Percentiles rank a stretch among this genome's conserved stretches.
Conservation (phyloP, 2,329 filamentous ascomycete species). For the Colletotrichum sp. region DNA sequence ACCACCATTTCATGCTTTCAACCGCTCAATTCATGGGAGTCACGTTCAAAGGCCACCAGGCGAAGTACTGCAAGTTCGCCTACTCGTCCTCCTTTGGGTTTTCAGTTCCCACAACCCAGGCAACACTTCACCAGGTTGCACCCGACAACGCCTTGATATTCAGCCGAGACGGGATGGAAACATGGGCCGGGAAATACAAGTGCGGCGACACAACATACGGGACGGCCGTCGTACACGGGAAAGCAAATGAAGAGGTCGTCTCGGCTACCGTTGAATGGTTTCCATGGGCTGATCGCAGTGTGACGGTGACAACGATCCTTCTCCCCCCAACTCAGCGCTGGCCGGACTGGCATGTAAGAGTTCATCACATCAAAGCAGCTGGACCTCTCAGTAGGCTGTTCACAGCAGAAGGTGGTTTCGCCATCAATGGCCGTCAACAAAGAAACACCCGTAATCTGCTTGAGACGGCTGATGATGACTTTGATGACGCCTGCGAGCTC, state of each 20-base stretch:
- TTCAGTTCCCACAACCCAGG: conserved; percentile 31
- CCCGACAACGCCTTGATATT: background rate
- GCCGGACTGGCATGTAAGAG: background rate
- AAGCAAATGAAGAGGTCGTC: background rate
- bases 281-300: background rate
- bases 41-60: conserved; percentile 41
- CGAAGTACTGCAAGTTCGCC: conserved; percentile 52
- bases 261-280: background rate
- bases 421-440: background rate
- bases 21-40: conserved; percentile 39
- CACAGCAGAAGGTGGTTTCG: background rate
- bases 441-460: background rate
- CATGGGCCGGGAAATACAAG: background rate
- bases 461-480: background rate
- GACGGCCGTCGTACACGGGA: background rate
- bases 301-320: background rate
- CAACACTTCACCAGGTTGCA: background rate
- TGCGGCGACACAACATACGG: background rate
- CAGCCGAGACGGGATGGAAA: background rate
- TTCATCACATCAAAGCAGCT: background rate
- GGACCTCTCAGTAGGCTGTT: background rate
- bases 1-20: conserved; percentile 47
- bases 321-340: background rate
- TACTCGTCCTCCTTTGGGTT: conserved; percentile 53
- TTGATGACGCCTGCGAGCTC: background rate